Conservation (phyloP, 2,329 filamentous ascomycete genomes). For the Pseudopithomyces chartarum region DNA sequence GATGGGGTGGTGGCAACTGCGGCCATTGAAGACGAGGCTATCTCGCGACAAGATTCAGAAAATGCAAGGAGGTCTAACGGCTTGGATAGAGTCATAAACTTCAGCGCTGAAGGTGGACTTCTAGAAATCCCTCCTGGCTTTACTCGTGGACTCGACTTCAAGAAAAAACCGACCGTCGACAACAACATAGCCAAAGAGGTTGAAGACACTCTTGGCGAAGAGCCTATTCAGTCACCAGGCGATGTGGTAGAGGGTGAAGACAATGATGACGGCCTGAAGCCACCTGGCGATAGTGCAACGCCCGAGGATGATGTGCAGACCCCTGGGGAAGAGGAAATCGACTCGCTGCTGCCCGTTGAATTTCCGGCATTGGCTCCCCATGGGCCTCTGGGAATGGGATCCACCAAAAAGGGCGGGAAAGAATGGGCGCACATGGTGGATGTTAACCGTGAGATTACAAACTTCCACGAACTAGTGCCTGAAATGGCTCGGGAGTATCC, state of each 20-base stretch:
- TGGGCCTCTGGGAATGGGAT: slow-evolving; percentile 73
- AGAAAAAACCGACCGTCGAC: slow-evolving; percentile 61
- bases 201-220: slow-evolving; percentile 65
- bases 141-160: slow-evolving; percentile 75
- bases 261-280: slow-evolving; percentile 27
- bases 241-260: slow-evolving; percentile 32
- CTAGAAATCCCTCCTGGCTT: slow-evolving; percentile 84
- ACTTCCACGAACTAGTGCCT: slow-evolving; percentile 90
- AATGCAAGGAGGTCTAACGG: slow-evolving; percentile 51
- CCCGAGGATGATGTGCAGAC: slow-evolving; percentile 53
- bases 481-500: slow-evolving; percentile 97
- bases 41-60: slow-evolving; percentile 56
- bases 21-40: slow-evolving; percentile 77
- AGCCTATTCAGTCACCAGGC: slow-evolving; percentile 40
- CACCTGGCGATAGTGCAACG: slow-evolving; percentile 30
- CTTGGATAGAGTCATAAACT: slow-evolving; percentile 85
- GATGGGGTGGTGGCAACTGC: slow-evolving; percentile 86
- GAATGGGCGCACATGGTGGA: slow-evolving; percentile 99
- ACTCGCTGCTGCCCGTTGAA: slow-evolving; percentile 85
- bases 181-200: slow-evolving; percentile 71
- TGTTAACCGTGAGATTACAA: slow-evolving; percentile 88
- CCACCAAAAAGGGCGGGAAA: slow-evolving; percentile 73
- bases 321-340: slow-evolving; percentile 68
- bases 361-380: slow-evolving; percentile 90
- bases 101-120: slow-evolving; percentile 76